phyloP scores from a whole-genome alignment of 352 stramenopile species.

The Globisporangium sylvaticum region DNA sequence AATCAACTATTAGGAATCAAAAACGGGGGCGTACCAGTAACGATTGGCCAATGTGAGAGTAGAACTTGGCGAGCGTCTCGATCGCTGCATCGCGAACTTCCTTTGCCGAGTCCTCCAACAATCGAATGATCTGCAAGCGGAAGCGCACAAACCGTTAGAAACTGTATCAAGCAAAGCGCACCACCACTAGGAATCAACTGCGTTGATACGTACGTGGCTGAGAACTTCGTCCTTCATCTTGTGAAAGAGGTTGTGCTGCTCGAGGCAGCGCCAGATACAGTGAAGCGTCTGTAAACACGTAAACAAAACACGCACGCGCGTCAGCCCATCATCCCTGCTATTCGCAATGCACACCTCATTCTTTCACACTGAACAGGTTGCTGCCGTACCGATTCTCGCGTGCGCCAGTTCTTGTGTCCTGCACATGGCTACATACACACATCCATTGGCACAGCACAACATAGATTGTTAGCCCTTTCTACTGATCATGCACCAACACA shows the following conservation, averaged over 20 bases:
- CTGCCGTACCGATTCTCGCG: conserved; percentile 58
- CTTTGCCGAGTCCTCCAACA: conserved; percentile 81
- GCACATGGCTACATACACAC: conserved; percentile 26
- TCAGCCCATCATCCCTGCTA: background rate
- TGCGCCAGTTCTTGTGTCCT: conserved; percentile 83
- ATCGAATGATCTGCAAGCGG: conserved; percentile 36
- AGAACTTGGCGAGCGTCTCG: conserved; percentile 66
- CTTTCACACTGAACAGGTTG: background rate
- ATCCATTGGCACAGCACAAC: background rate
- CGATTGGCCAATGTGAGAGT: conserved; percentile 56
- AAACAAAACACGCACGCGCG: background rate
- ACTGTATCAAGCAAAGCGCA: background rate
- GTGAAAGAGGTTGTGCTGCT: conserved; percentile 44
- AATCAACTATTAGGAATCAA: background rate
- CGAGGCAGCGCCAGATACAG: conserved; percentile 60
- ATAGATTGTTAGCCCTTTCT: background rate
- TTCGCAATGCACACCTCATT: background rate
- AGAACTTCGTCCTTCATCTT: conserved; percentile 53
- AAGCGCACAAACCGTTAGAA: background rate
- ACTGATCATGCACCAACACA: background rate
- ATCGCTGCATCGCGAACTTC: conserved; percentile 79
- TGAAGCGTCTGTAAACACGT: conserved; percentile 40
- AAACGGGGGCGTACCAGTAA: conserved; percentile 42
- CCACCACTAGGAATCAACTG: too few relatives aligned
- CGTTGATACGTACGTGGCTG: conserved; percentile 33